Conservation (phyloP, 2,329 filamentous ascomycete genomes). For the Rutstroemia sydowiana region DNA sequence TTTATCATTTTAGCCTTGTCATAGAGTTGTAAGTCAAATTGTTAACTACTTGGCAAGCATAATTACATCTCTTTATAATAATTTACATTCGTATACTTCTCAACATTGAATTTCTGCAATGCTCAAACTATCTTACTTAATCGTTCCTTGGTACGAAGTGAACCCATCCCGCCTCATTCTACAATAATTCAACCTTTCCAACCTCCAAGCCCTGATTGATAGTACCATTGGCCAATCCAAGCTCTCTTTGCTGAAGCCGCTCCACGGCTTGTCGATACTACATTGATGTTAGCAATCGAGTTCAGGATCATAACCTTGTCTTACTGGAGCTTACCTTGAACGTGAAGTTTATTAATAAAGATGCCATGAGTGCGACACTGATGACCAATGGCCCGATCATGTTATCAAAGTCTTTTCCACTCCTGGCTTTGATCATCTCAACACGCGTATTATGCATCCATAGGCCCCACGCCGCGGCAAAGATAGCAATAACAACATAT, state of each 20-base stretch:
- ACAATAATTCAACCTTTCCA: constrained; percentile 14
- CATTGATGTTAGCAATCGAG: constrained; percentile 9
- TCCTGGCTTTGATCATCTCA: constrained; percentile 74
- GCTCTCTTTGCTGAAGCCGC: neutral
- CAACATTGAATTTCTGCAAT: neutral
- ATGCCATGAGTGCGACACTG: constrained; percentile 68
- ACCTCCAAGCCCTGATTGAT: neutral
- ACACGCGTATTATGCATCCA: constrained; percentile 69
- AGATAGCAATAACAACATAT: constrained; percentile 75
- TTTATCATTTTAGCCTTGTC: no score
- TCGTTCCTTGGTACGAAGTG: neutral
- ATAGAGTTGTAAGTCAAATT: no score
- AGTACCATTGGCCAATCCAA: neutral
- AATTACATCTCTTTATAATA: no score
- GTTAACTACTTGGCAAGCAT: no score
- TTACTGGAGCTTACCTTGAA: constrained; percentile 59
- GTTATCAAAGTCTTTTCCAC: constrained; percentile 90
- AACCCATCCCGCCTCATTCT: neutral
- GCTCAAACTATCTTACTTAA: neutral
- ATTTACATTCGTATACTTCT: no score
- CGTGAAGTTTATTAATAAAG: constrained; percentile 78
- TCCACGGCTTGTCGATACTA: constrained; percentile 24
- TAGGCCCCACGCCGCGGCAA: constrained; percentile 84
- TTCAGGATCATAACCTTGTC: neutral
- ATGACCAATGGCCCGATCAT: constrained; percentile 77